A percentile compares a stretch with the other conserved stretches of the same genome.
These are phyloP conservation scores for Paulownia fortunei DNA, from an alignment of 257 asterid genomes.

Conservation along the genomic window DNA sequence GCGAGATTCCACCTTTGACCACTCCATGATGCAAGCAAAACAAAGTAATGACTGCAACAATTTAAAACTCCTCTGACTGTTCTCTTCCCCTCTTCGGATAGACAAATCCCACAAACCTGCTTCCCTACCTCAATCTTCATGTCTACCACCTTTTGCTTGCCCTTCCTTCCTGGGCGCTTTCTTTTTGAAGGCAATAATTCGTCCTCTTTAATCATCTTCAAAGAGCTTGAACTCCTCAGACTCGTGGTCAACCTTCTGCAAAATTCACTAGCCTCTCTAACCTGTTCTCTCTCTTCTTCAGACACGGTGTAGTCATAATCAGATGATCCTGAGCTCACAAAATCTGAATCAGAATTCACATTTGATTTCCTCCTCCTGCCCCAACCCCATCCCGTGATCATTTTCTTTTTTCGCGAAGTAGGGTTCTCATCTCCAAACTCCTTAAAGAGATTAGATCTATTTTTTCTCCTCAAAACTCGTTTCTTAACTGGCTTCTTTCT, in stretches of 20 bases:
- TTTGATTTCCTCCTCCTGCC: conserved; percentile 51
- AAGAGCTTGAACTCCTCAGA: conserved; percentile 56
- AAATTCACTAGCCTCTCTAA: conserved; percentile 70
- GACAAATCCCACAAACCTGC: conserved; percentile 92
- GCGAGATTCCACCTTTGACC: conserved; percentile 98
- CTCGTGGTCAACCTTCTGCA: conserved; percentile 45
- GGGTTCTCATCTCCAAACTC: conserved; percentile 37
- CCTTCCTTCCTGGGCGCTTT: conserved; percentile 60
- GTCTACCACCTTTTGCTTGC: conserved; percentile 68
- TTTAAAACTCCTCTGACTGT: conserved; percentile 72
- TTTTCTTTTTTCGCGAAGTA: conserved; percentile 41
- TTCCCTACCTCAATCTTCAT: conserved; percentile 62
- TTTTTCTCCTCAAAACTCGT: conserved; percentile 38
- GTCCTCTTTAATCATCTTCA: conserved; percentile 40
- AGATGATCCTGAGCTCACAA: conserved; percentile 64
- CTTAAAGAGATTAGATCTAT: conserved; percentile 37
- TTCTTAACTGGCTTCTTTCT: conserved; percentile 40
- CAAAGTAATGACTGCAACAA: conserved; percentile 92
- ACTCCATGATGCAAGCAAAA: conserved; percentile 92
- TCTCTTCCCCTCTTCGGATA: conserved; percentile 82
- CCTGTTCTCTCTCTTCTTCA: conserved; percentile 93
- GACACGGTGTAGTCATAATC: conserved; percentile 77
- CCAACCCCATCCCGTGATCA: conserved; percentile 39
- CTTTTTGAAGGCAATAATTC: conserved; percentile 44
- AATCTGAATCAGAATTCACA: conserved; percentile 74